phyloP scores from a whole-genome alignment of 768 basidiomycete genomes.

The Lyophyllum shimeji region DNA sequence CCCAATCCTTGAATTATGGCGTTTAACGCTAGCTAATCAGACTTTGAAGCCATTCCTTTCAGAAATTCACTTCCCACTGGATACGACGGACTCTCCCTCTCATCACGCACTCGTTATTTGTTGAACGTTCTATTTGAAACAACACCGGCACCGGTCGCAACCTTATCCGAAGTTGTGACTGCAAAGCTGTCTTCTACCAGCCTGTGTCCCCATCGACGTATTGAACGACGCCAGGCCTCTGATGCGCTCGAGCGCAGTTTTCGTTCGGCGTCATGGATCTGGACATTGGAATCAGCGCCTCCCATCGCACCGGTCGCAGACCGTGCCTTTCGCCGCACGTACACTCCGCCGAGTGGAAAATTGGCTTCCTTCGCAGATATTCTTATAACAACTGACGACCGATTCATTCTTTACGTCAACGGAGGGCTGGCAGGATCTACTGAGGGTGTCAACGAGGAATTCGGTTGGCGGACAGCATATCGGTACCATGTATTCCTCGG shows the following conservation, averaged over 20 bases:
- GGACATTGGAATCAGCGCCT: constrained; percentile 20
- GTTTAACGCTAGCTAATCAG: neutral
- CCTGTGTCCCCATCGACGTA: neutral
- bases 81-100: constrained; percentile 23
- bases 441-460: neutral
- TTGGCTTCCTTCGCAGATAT: constrained; percentile 6
- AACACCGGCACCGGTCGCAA: constrained; percentile 12
- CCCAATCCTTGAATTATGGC: neutral
- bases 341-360: constrained; percentile 2
- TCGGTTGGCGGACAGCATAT: neutral
- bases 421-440: neutral
- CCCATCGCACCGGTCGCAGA: neutral
- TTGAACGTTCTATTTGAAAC: constrained; percentile 25
- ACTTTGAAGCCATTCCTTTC: constrained; percentile 7
- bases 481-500: constrained; percentile 16
- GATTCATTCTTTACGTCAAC: constrained; percentile 1
- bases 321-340: constrained; percentile 4
- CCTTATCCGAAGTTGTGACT: constrained; percentile 22
- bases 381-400: constrained; percentile 6
- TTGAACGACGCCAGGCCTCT: constrained; percentile 8
- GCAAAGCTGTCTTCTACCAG: neutral
- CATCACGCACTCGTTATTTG: constrained; percentile 23
- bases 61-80: constrained; percentile 12
- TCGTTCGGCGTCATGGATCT: constrained; percentile 25
- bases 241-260: constrained; percentile 19